Evolutionary conservation across 2,329 filamentous ascomycete species (phyloP).

Genomic region (Cercospora nicotianae): DNA sequence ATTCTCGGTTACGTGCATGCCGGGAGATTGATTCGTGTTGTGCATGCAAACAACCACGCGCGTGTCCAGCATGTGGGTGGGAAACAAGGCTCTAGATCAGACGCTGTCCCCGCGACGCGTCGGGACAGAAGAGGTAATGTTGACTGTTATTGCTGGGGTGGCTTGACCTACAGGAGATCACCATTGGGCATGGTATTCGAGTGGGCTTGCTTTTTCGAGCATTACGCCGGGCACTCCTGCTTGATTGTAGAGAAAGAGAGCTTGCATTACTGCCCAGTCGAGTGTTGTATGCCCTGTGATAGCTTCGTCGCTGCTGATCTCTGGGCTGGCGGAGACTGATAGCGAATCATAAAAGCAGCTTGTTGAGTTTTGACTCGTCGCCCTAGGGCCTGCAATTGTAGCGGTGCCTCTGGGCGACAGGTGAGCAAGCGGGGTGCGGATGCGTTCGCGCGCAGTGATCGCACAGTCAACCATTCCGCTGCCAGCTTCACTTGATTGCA

Average conservation of each 20-base stretch:
- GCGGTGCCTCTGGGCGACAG: background rate
- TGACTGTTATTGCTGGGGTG: background rate
- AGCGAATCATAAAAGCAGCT: background rate
- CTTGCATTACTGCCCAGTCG: background rate
- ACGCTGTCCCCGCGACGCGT: background rate
- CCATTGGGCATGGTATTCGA: background rate
- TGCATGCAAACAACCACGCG: constrained; percentile 4
- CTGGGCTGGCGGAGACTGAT: background rate
- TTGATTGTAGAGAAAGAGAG: background rate
- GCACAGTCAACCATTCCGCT: background rate
- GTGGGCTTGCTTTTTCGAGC: background rate
- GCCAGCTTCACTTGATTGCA: background rate
- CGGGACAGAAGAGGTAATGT: background rate
- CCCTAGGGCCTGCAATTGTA: background rate
- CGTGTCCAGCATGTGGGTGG: background rate
- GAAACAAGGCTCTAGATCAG: background rate
- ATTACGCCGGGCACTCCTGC: background rate
- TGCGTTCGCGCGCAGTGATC: background rate
- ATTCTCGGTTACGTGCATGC: constrained; percentile 6
- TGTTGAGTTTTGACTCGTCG: background rate
- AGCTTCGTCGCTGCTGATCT: background rate
- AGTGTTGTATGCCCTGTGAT: background rate
- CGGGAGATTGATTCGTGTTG: constrained; percentile 7
- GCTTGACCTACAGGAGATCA: background rate
- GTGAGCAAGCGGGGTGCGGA: background rate